A percentile compares a stretch with the other conserved stretches of the same genome.
Evolutionary conservation across 148 eudicot species (phyloP).

Genomic region (Spergularia bocconei): DNA sequence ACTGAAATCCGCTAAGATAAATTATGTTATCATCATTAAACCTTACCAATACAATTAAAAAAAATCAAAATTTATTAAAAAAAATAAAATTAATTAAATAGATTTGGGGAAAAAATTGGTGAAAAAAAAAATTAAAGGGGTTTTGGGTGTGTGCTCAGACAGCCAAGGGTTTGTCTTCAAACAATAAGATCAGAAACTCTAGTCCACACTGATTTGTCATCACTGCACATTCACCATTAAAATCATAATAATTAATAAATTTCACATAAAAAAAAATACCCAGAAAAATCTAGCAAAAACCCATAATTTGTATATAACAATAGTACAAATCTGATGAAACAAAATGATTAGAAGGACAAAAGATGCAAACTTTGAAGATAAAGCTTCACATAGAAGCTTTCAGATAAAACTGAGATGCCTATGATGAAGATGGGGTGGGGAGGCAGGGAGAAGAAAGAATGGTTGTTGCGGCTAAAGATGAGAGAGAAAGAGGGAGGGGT

Average conservation of each 20-base stretch:
- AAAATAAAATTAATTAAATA: neutral
- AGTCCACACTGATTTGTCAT: conserved; percentile 52
- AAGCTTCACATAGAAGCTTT: too few species aligned
- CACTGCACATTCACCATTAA: conserved; percentile 19
- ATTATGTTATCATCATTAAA: conserved; percentile 51
- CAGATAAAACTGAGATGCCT: too few species aligned
- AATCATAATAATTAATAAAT: neutral
- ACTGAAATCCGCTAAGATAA: conserved; percentile 97
- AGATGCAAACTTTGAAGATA: too few species aligned
- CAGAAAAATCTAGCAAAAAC: too few species aligned
- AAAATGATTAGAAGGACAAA: too few species aligned
- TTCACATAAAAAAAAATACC: too few species aligned
- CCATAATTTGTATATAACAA: too few species aligned
- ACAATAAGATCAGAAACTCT: conserved; percentile 63
- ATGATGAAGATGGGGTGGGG: too few species aligned
- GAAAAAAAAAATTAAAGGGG: too few species aligned
- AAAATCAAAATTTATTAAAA: neutral
- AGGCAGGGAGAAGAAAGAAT: neutral
- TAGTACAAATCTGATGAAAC: too few species aligned
- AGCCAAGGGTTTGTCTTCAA: conserved; percentile 84
- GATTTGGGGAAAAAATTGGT: too few species aligned
- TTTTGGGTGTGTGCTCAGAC: conserved; percentile 47
- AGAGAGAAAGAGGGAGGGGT: neutral
- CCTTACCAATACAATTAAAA: neutral
- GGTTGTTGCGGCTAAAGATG: too few species aligned